Base-by-base conservation (phyloP, 2,329 filamentous ascomycete genomes). In the Atkinsonella texensis region DNA sequence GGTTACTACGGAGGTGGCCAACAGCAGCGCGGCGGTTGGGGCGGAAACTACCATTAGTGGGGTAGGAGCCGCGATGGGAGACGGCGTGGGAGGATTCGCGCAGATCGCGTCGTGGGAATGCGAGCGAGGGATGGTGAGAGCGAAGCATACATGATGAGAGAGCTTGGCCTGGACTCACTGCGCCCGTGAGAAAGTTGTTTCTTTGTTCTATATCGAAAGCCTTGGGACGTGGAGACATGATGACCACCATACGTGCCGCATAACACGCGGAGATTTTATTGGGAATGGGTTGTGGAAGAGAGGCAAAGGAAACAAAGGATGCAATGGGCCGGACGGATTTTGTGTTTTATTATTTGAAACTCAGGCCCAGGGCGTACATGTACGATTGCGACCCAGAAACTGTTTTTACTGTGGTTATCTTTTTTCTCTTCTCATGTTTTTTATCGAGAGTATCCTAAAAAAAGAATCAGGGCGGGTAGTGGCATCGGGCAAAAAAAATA, bases 1-100 rank as follows among this genome's bases (percentile, higher is more conserved):
- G 70, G 66, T 56, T 75, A 74, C 66, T 77, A 77, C 62, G 70
- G 69, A 52, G 63, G 56, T 47, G 54, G 54, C 43, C 68, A 74
- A 57, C 69, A 70, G 59, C 71, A 71, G 61, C 73, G 73, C 55
- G 72, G 75, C 56, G 77, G 77, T 60, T 81, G 77, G 77, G 77
- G 78, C 58, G 73, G 72, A 59, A 81, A 81, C 72, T 81, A 81
- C 71, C 71, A 76, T 58, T 72, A 74, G 65, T 59, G 59, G 61
- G 63, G 64, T 67, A 63, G 60, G 55, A 54, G 57, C 59, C 59
- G 60, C 57, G 60, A 61, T 49, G 58, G 56, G 53, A 60, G 49
- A 55, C 52, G 58, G 54, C 55, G 52, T 45, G 52, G 54, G 40
- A 51, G 28, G 48, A 45, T 53, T 39, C 55, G 53, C 40, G 41